These are phyloP conservation scores for Closterium sp. DNA, from an alignment of 139 green algal species.

Conservation along the genomic window DNA sequence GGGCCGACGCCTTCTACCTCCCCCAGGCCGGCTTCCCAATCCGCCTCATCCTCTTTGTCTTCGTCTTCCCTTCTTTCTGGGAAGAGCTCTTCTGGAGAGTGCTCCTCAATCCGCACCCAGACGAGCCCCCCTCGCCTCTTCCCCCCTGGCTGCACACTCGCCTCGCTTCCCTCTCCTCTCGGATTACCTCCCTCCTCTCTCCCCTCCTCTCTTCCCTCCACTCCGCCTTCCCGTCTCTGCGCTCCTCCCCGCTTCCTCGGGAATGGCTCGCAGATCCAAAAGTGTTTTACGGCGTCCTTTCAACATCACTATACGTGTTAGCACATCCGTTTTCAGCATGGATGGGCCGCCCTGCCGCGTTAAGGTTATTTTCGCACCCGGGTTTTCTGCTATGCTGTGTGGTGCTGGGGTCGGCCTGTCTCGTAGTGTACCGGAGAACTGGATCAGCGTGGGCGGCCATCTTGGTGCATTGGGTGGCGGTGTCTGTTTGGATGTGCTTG, in stretches of 20 bases:
- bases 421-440: not conserved
- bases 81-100: not conserved
- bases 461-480: not conserved
- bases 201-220: not conserved
- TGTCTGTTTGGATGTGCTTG: not conserved
- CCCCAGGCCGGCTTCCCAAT: not conserved
- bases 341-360: not conserved
- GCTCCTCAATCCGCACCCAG: too few relatives aligned
- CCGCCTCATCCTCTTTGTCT: not conserved
- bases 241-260: too few relatives aligned
- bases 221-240: too few relatives aligned
- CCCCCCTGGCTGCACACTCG: too few relatives aligned
- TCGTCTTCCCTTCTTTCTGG: constrained; percentile 27
- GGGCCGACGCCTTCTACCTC: not conserved
- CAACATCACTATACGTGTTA: not conserved
- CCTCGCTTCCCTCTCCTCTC: not conserved
- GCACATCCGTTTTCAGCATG: not conserved
- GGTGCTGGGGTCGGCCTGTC: not conserved
- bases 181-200: not conserved
- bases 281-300: too few relatives aligned
- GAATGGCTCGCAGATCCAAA: too few relatives aligned
- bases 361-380: not conserved
- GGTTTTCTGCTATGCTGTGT: not conserved
- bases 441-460: not conserved
- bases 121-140: too few relatives aligned